Conservation (phyloP, 176 grass and related monocot species). For the Microstegium vimineum region DNA sequence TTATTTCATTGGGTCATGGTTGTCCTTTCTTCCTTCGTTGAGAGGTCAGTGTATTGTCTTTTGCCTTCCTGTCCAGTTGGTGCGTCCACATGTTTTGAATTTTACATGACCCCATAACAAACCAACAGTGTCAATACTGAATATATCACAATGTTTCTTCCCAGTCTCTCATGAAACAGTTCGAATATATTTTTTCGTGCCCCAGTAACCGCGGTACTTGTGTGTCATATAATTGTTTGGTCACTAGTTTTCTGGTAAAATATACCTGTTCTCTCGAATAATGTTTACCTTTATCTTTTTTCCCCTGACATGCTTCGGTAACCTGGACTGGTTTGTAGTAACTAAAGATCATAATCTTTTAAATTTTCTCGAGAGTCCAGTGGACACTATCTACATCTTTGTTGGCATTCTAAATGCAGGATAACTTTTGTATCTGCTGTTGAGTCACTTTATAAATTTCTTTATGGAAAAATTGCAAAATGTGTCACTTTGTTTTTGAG, state of each 20-base stretch:
- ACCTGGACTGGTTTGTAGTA: not conserved
- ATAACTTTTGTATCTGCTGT: not conserved
- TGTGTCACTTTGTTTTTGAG: not conserved
- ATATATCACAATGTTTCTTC: slow-evolving; percentile 7
- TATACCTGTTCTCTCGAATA: not conserved
- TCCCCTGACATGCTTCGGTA: not conserved
- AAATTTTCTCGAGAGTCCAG: not conserved
- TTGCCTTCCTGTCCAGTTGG: slow-evolving; percentile 19
- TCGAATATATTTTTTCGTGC: not conserved
- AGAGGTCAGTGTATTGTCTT: slow-evolving; percentile 36
- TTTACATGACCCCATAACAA: slow-evolving; percentile 17
- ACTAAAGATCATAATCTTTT: not conserved
- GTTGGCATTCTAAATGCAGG: not conserved
- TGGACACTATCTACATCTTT: not conserved
- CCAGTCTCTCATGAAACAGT: not conserved
- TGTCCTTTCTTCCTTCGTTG: slow-evolving; percentile 37
- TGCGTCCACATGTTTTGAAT: slow-evolving; percentile 14
- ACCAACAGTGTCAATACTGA: not conserved
- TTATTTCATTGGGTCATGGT: slow-evolving; percentile 40
- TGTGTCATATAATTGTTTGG: not conserved
- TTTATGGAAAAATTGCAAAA: not conserved
- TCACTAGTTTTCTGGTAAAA: slow-evolving; percentile 16
- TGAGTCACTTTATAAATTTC: not conserved
- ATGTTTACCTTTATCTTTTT: not conserved
- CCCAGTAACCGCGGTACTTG: not conserved